These are phyloP conservation scores for Pseudopyrenochaeta lycopersici DNA, from an alignment of 2,329 filamentous ascomycete species.

Conservation along the genomic window DNA sequence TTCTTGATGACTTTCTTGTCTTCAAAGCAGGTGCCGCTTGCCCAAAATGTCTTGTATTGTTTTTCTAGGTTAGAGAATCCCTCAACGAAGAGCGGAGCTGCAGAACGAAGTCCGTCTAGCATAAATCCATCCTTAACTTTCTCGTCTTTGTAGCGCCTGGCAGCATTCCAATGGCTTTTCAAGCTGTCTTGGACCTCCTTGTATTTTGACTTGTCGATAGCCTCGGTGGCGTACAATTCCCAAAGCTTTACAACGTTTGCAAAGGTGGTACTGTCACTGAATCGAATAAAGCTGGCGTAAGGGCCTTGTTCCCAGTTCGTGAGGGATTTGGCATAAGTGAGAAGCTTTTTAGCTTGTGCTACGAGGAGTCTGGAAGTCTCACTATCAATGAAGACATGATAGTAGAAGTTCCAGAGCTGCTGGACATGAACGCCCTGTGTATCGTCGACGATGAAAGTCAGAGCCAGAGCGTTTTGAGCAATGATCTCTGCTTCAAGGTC, in stretches of 20 bases:
- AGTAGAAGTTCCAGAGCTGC: conserved; percentile 64
- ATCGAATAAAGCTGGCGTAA: conserved; percentile 58
- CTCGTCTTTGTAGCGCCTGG: background rate
- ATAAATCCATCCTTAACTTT: background rate
- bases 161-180: conserved; percentile 3
- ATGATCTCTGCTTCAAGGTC: conserved; percentile 61
- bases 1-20: conserved; percentile 17
- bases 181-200: background rate
- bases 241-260: conserved; percentile 54
- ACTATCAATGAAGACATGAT: conserved; percentile 60
- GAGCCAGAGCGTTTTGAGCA: conserved; percentile 64
- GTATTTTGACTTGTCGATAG: background rate
- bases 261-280: conserved; percentile 61
- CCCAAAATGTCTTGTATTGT: conserved; percentile 37
- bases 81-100: conserved; percentile 32
- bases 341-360: conserved; percentile 57
- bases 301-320: conserved; percentile 55
- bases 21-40: conserved; percentile 27
- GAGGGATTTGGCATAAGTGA: conserved; percentile 49
- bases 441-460: conserved; percentile 61
- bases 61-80: conserved; percentile 12
- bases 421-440: conserved; percentile 31
- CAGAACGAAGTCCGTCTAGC: conserved; percentile 21
- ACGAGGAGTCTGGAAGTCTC: conserved; percentile 49
- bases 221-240: conserved; percentile 39